These are phyloP conservation scores for Globisporangium cylindrosporum DNA, from an alignment of 352 stramenopile species.

Conservation along the genomic window DNA sequence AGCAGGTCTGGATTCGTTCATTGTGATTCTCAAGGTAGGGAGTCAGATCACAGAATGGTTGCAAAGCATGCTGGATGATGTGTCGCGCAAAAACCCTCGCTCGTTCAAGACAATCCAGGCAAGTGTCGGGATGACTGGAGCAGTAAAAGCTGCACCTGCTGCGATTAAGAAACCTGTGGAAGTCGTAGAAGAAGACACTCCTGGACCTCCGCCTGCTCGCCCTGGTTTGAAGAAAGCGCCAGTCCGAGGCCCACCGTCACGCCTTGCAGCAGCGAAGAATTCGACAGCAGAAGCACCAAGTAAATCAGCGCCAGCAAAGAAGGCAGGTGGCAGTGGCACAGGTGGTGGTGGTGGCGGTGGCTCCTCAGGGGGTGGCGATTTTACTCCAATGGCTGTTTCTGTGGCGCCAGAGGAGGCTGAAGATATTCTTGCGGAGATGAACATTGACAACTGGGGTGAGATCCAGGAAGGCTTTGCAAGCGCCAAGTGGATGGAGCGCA, in stretches of 20 bases:
- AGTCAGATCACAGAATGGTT: conserved; percentile 52
- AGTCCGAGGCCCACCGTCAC: conserved; percentile 39
- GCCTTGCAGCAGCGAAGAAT: conserved; percentile 46
- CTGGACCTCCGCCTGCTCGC: conserved; percentile 8
- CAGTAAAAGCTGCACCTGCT: conserved; percentile 18
- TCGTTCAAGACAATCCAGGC: conserved; percentile 67
- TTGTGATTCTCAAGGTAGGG: conserved; percentile 53
- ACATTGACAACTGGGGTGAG: conserved; percentile 53
- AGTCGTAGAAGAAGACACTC: conserved; percentile 25
- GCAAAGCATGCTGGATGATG: conserved; percentile 56
- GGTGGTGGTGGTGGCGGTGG: conserved; percentile 13
- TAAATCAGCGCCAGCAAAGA: conserved; percentile 31
- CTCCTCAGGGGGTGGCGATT: conserved; percentile 39
- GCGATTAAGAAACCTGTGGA: conserved; percentile 19
- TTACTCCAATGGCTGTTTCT: conserved; percentile 59
- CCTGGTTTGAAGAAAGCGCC: conserved; percentile 34
- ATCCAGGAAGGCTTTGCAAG: conserved; percentile 66
- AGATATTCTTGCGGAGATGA: conserved; percentile 44
- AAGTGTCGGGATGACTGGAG: conserved; percentile 28
- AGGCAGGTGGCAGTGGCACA: conserved; percentile 20
- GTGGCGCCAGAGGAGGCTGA: conserved; percentile 70
- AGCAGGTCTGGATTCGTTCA: conserved; percentile 61
- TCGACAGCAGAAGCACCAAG: conserved; percentile 20
- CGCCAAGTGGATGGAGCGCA: conserved; percentile 82
- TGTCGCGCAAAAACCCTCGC: conserved; percentile 68